These are phyloP conservation scores for Nakazawaea laoshanensis DNA, from an alignment of 805 yeast genomes.

Conservation along the genomic window DNA sequence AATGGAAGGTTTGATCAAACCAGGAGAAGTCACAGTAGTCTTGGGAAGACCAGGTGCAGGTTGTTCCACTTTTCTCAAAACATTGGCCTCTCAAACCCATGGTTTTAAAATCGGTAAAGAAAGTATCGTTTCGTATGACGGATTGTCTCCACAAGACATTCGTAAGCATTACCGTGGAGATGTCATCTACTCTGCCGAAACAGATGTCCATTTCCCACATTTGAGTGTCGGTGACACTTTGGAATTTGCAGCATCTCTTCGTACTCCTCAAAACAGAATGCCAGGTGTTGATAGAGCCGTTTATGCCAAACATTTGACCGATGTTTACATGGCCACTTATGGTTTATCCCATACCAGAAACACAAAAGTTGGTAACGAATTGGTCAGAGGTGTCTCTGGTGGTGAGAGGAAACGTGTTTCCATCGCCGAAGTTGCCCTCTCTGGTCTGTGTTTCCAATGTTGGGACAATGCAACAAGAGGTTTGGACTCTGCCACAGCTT, in stretches of 20 bases:
- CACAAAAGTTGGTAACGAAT: slow-evolving; percentile 58
- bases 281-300: slow-evolving; percentile 50
- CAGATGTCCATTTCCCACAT: slow-evolving; percentile 62
- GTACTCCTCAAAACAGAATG: slow-evolving; percentile 55
- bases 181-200: slow-evolving; percentile 61
- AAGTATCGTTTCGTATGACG: slow-evolving; percentile 43
- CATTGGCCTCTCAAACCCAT: slow-evolving; percentile 49
- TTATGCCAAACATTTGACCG: slow-evolving; percentile 44
- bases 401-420: slow-evolving; percentile 63
- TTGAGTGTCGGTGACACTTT: slow-evolving; percentile 61
- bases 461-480: slow-evolving; percentile 72
- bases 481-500: slow-evolving; percentile 62
- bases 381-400: slow-evolving; percentile 57
- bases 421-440: slow-evolving; percentile 43
- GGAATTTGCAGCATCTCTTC: slow-evolving; percentile 50
- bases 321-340: slow-evolving; percentile 44
- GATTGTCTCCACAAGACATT: slow-evolving; percentile 44
- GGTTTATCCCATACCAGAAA: slow-evolving; percentile 26
- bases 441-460: slow-evolving; percentile 44
- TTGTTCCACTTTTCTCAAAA: slow-evolving; percentile 58
- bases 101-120: slow-evolving; percentile 44
- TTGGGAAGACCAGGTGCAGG: slow-evolving; percentile 83
- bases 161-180: slow-evolving; percentile 53
- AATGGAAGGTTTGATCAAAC: slow-evolving; percentile 54
- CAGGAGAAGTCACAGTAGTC: slow-evolving; percentile 64